Conservation (phyloP, 2,329 filamentous ascomycete species). For the Keithomyces neogunnii region DNA sequence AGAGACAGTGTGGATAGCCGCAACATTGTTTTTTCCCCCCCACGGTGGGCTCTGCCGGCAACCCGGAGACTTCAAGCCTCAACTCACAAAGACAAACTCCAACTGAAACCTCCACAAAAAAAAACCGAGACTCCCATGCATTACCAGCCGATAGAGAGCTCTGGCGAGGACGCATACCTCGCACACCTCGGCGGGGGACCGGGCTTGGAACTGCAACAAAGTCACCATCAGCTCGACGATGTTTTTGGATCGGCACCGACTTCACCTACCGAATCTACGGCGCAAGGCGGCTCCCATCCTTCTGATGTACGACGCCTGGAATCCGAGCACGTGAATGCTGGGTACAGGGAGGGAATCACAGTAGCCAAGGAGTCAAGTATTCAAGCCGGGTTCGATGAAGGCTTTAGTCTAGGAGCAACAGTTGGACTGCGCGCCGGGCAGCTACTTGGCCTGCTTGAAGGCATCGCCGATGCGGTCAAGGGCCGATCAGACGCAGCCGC, state of each 20-base stretch:
- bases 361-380: conserved; percentile 66
- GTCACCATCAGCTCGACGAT: conserved; percentile 23
- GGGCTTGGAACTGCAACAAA: background rate
- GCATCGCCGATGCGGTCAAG: conserved; percentile 45
- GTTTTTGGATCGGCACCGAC: conserved; percentile 24
- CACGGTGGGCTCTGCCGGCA: no score
- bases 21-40: background rate
- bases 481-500: conserved; percentile 15
- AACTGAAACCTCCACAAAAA: conserved; percentile 1
- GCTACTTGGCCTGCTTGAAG: conserved; percentile 70
- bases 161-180: conserved; percentile 19
- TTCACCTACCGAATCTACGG: conserved; percentile 12
- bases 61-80: no score
- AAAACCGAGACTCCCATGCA: conserved; percentile 19
- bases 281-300: conserved; percentile 25
- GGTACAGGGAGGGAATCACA: conserved; percentile 83
- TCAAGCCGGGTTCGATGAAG: conserved; percentile 86
- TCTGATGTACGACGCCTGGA: conserved; percentile 67
- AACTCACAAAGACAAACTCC: background rate
- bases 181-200: conserved; percentile 11
- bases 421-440: conserved; percentile 68
- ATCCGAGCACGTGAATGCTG: conserved; percentile 70
- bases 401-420: conserved; percentile 74
- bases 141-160: conserved; percentile 23
- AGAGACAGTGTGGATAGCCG: background rate